These are phyloP conservation scores for Heliamphora pulchella DNA, from an alignment of 179 eudicot species.

Conservation along the genomic window DNA sequence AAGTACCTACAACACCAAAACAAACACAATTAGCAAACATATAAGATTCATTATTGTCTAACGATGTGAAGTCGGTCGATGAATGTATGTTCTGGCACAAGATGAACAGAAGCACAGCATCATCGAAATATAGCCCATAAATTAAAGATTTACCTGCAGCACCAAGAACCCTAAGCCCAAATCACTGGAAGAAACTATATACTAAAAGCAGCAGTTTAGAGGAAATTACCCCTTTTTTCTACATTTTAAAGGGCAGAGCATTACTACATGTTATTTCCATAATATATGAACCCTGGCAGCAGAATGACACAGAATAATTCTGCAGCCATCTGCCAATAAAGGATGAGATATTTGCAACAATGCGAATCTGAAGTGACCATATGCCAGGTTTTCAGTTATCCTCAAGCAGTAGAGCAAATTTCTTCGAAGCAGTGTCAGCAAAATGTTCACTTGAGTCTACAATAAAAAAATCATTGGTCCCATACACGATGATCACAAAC, in stretches of 20 bases:
- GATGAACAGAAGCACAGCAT: background rate
- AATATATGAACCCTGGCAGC: background rate
- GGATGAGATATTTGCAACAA: no score
- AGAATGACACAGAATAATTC: background rate
- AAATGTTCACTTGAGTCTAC: no score
- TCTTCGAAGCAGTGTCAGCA: no score
- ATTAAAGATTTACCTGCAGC: background rate
- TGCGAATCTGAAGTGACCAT: no score
- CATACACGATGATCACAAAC: no score
- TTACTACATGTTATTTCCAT: background rate
- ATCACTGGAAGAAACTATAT: background rate
- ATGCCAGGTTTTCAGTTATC: no score
- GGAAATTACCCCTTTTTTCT: background rate
- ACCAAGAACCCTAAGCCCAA: background rate
- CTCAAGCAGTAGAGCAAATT: no score
- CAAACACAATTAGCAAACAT: background rate
- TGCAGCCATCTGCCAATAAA: background rate
- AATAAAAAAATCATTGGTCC: no score
- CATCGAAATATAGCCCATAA: background rate
- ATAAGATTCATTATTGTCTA: background rate
- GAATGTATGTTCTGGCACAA: background rate
- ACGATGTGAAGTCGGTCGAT: background rate
- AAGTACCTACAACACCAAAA: slow-evolving; percentile 56
- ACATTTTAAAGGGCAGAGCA: background rate
- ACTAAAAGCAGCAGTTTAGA: background rate